Base-by-base conservation (phyloP, 345 rosid species). In the Viola odorata region DNA sequence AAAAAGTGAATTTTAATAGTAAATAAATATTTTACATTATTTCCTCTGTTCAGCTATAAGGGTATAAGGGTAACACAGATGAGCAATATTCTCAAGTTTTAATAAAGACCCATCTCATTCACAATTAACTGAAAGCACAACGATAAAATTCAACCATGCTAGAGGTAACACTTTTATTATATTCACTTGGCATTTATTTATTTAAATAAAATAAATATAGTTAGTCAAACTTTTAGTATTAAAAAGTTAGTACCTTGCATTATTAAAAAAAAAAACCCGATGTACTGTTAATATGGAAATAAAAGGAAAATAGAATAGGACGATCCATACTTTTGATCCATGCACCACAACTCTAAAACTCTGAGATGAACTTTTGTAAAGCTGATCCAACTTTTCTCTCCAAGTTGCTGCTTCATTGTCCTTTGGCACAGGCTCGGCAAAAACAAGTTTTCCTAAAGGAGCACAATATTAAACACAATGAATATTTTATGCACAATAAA, bases 291-390 rank as follows among this genome's bases (percentile, higher is more conserved):
- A 11, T 11, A 10, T 45, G 3, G 42, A 45, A 55, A 47, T 9
- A 7, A 13, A 54, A 12, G 5, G 38, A 55, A 55, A 8, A 10
- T 23, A 54, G 40, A 10, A 60, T 16, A 58, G n/a, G 6, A 58
- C 8, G 48, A 41, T 7, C 45, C 83, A 47, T 88, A 90, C 99
- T 85, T 94, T 94, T 62, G 97, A 91, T 74, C 99, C 99, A 78
- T 91, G 99, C 41, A 94, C 92, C 50, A 91, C 99, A 77, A 94
- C 99, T 80, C 99, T 85, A 73, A 94, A 94, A 78, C 95, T 91
- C 75, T 91, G 97, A 12, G 96, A 94, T 42, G 99, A 94, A 78
- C 99, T 94, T 81, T 91, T 94, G 65, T 94, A 94, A 68, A 94
- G 88, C 69, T 86, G 97, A 75, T 91, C 97, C 75, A 91, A 77